A percentile compares a stretch with the other conserved stretches of the same genome.
Conservation (phyloP, 495 filamentous ascomycete genomes). For the Cryomyces antarcticus region DNA sequence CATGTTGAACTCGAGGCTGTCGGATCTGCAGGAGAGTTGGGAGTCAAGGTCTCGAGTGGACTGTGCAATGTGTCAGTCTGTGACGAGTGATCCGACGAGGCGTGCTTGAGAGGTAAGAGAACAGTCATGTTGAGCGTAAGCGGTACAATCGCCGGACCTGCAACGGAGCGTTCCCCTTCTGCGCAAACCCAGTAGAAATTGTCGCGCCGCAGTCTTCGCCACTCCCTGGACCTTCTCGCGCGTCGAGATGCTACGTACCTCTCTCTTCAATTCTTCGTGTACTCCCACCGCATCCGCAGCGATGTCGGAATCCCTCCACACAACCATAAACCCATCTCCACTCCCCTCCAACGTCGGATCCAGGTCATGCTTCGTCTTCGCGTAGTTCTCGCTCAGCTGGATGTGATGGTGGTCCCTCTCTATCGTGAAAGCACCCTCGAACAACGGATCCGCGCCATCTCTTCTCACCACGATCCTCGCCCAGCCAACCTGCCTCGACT, state of each 20-base stretch:
- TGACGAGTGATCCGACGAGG: no score
- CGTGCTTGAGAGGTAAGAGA: no score
- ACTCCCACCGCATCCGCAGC: slow-evolving; percentile 11
- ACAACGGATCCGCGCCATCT: slow-evolving; percentile 63
- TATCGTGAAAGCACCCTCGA: slow-evolving; percentile 79
- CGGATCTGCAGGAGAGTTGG: slow-evolving; percentile 34
- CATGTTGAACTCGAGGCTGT: slow-evolving; percentile 50
- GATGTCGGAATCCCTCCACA: slow-evolving; percentile 83
- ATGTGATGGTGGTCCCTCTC: slow-evolving; percentile 71
- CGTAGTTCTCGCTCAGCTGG: slow-evolving; percentile 54
- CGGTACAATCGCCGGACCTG: no score
- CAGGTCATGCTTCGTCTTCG: slow-evolving; percentile 46
- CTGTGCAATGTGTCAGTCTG: background rate
- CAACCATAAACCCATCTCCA: slow-evolving; percentile 58
- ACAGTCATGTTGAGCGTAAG: no score
- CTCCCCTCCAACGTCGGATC: slow-evolving; percentile 43
- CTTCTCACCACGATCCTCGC: slow-evolving; percentile 54
- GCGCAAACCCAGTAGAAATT: no score
- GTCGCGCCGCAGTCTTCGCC: background rate
- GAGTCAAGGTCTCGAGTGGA: slow-evolving; percentile 4
- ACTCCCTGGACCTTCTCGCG: slow-evolving; percentile 1
- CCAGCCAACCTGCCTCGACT: slow-evolving; percentile 74
- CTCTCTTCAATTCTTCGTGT: slow-evolving; percentile 31
- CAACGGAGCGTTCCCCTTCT: no score
- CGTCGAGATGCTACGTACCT: slow-evolving; percentile 3